Evolutionary conservation across 139 green algal species (phyloP).

Genomic region (Chlorella sp.): DNA sequence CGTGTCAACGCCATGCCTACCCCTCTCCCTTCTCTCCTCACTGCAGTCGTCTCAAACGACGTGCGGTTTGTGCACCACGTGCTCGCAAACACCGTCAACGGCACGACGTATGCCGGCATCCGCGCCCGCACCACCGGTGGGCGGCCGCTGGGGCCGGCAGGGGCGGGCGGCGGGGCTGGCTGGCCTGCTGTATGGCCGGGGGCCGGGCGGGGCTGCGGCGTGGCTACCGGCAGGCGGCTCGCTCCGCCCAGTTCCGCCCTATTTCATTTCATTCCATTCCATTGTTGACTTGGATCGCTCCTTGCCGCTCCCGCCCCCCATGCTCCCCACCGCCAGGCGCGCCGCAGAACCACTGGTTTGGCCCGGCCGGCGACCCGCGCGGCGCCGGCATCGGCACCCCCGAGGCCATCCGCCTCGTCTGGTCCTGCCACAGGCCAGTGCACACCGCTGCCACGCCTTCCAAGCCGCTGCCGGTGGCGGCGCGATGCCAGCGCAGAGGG

Average conservation of each 20-base stretch:
- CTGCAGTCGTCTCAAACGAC: conserved; percentile 70
- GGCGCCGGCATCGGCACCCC: conserved; percentile 95
- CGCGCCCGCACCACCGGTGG: conserved; percentile 86
- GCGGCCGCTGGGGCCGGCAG: too few relatives aligned
- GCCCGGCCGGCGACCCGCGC: conserved; percentile 90
- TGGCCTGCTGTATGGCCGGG: too few relatives aligned
- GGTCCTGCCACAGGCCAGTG: conserved; percentile 93
- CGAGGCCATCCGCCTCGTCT: conserved; percentile 95
- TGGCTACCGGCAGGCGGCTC: not conserved
- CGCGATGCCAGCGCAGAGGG: too few relatives aligned
- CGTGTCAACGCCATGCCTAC: not conserved
- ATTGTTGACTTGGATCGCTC: too few relatives aligned
- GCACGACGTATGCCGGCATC: conserved; percentile 93
- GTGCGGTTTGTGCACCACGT: conserved; percentile 69
- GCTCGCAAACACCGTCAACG: conserved; percentile 95
- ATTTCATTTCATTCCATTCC: too few relatives aligned
- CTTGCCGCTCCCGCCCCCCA: not conserved
- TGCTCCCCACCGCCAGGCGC: conserved; percentile 59
- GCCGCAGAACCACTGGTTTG: conserved; percentile 99
- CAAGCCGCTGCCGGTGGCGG: not conserved
- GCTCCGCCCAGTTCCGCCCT: not conserved
- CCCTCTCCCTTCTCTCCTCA: conserved; percentile 24
- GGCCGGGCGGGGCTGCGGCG: too few relatives aligned
- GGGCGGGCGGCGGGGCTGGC: too few relatives aligned
- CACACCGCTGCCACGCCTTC: too few relatives aligned